Evolutionary conservation across 768 basidiomycete species (phyloP).

Genomic region (Leccinum rimulosum): DNA sequence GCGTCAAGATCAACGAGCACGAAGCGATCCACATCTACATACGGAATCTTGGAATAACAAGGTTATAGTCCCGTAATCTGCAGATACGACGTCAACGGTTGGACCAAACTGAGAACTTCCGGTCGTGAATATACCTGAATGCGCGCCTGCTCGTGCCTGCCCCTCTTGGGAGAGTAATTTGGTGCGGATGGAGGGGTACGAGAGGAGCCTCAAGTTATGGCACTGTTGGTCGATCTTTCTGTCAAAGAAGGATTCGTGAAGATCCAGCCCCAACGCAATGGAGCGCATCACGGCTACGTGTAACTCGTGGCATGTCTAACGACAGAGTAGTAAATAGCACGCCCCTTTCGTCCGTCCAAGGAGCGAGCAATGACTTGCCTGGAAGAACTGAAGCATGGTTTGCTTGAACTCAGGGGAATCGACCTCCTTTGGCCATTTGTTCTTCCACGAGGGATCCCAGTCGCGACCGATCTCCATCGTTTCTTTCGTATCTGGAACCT

Average conservation of each 20-base stretch:
- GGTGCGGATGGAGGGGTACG: slow-evolving; percentile 75
- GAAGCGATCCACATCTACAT: slow-evolving; percentile 14
- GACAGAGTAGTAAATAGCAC: slow-evolving; percentile 6
- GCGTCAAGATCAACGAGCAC: neutral
- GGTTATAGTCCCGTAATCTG: slow-evolving; percentile 81
- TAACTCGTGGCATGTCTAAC: slow-evolving; percentile 69
- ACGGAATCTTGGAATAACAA: slow-evolving; percentile 78
- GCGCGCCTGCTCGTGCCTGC: slow-evolving; percentile 79
- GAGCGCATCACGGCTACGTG: slow-evolving; percentile 81
- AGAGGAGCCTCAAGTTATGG: slow-evolving; percentile 78
- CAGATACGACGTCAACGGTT: neutral
- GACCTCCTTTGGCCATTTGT: slow-evolving; percentile 71
- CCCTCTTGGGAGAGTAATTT: slow-evolving; percentile 56
- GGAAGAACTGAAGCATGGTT: slow-evolving; percentile 75
- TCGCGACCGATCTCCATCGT: slow-evolving; percentile 89
- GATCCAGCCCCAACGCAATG: slow-evolving; percentile 74
- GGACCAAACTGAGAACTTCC: neutral
- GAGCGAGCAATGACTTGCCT: slow-evolving; percentile 37
- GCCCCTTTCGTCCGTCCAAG: neutral
- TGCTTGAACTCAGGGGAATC: slow-evolving; percentile 66
- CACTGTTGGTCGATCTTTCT: slow-evolving; percentile 69
- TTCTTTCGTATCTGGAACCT: slow-evolving; percentile 81
- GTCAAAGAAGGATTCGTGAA: slow-evolving; percentile 76
- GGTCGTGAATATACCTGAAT: slow-evolving; percentile 51
- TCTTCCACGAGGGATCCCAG: slow-evolving; percentile 74